phyloP scores from a whole-genome alignment of 495 filamentous ascomycete genomes.

The Penicillium silybi region DNA sequence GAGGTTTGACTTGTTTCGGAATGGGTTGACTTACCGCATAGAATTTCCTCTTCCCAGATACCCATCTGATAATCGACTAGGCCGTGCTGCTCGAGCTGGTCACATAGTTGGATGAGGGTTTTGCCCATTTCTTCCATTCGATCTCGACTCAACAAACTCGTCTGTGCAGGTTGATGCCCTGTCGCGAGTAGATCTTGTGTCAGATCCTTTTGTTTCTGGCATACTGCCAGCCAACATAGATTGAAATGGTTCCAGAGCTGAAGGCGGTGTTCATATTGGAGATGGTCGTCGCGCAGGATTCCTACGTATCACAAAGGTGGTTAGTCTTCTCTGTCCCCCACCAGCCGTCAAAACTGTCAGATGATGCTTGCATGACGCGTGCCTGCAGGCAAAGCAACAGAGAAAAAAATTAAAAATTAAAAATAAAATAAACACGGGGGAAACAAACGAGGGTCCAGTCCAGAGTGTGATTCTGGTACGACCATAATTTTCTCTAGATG shows the following conservation, averaged over 20 bases:
- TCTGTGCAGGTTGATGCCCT: constrained; percentile 55
- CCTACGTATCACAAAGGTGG: constrained; percentile 43
- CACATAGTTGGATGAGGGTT: constrained; percentile 76
- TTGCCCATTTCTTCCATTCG: constrained; percentile 75
- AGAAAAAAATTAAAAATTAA: not conserved
- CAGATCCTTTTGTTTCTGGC: constrained; percentile 84
- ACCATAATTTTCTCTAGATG: not conserved
- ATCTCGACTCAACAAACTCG: constrained; percentile 63
- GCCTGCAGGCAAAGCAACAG: constrained; percentile 9
- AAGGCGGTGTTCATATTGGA: constrained; percentile 64
- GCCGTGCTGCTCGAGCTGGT: constrained; percentile 80
- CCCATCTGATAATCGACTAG: constrained; percentile 97
- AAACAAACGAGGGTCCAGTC: not conserved
- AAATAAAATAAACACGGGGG: not conserved
- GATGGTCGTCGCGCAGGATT: constrained; percentile 70
- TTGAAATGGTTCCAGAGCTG: constrained; percentile 95
- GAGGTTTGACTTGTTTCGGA: not conserved
- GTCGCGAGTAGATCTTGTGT: constrained; percentile 54
- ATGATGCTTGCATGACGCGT: constrained; percentile 21
- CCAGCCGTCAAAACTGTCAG: constrained; percentile 1
- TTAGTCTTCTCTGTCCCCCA: constrained; percentile 19
- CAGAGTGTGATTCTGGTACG: not conserved
- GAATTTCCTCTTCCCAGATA: constrained; percentile 91
- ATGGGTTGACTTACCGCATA: constrained; percentile 58
- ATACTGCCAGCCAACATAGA: constrained; percentile 82